Percentiles rank a stretch among this genome's conserved stretches.
Evolutionary conservation across 306 rosid species (phyloP).

Genomic region (Delonix regia): DNA sequence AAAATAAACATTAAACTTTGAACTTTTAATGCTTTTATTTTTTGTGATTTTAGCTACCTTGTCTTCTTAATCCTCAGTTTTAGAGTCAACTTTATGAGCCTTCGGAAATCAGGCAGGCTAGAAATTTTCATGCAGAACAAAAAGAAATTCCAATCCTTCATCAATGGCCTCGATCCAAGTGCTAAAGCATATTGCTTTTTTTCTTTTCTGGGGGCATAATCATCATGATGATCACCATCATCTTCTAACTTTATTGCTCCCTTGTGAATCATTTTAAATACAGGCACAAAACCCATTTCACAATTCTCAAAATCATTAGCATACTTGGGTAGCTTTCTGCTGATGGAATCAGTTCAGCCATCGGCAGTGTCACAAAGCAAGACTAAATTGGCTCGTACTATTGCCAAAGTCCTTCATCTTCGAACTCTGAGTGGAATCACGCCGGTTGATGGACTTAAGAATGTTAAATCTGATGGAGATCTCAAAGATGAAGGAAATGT

Average conservation of each 20-base stretch:
- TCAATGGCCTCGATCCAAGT: constrained; percentile 62
- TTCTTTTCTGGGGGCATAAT: constrained; percentile 49
- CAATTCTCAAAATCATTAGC: constrained; percentile 24
- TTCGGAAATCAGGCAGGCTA: constrained; percentile 34
- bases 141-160: constrained; percentile 45
- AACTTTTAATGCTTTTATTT: constrained; percentile 41
- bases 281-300: constrained; percentile 5
- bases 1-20: constrained; percentile 1
- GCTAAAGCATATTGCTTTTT: constrained; percentile 69
- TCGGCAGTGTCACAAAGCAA: constrained; percentile 62
- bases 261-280: constrained; percentile 24
- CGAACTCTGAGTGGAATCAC: constrained; percentile 54
- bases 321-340: constrained; percentile 31
- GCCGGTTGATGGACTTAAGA: constrained; percentile 56
- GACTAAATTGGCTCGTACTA: constrained; percentile 63
- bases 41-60: constrained; percentile 26
- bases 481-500: constrained; percentile 33
- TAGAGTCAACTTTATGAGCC: constrained; percentile 34
- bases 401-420: constrained; percentile 76
- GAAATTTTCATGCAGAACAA: constrained; percentile 35
- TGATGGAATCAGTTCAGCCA: constrained; percentile 77
- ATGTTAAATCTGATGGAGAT: constrained; percentile 45
- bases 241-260: constrained; percentile 40
- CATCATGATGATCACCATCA: constrained; percentile 47
- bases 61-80: constrained; percentile 30